phyloP scores from a whole-genome alignment of 2,329 filamentous ascomycete genomes.

The Botrytis fragariae region DNA sequence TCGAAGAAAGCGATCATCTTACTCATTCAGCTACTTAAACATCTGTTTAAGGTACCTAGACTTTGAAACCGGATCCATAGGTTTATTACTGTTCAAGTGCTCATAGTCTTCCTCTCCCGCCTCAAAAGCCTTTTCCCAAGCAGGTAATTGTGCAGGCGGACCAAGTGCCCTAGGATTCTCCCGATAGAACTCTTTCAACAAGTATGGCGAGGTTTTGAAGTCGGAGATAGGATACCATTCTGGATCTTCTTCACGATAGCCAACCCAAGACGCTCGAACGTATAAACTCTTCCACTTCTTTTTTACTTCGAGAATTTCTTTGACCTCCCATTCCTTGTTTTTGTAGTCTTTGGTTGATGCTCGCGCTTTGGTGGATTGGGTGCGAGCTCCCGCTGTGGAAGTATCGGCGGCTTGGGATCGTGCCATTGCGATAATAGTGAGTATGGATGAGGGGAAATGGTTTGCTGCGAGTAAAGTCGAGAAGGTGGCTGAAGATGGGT shows the following conservation, averaged over 20 bases:
- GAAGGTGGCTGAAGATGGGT: not conserved
- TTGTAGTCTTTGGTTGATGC: not conserved
- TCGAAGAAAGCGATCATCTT: not conserved
- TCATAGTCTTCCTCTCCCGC: conserved; percentile 1
- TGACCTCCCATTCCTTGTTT: conserved; percentile 1
- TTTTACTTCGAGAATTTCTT: not conserved
- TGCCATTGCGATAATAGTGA: not conserved
- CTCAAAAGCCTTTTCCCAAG: not conserved
- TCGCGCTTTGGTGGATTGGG: not conserved
- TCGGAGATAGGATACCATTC: not conserved
- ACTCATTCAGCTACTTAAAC: not conserved
- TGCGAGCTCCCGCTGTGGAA: not conserved
- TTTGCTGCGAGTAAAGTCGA: not conserved
- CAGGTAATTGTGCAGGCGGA: not conserved
- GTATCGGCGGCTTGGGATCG: not conserved
- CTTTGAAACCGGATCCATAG: not conserved
- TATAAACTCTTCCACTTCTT: not conserved
- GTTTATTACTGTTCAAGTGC: not conserved
- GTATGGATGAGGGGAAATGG: too few species aligned
- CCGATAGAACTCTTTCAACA: not conserved
- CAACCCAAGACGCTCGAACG: not conserved
- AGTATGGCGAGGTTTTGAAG: not conserved
- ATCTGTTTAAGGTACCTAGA: not conserved
- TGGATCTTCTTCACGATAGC: not conserved
- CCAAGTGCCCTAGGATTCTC: not conserved